Base-by-base conservation (phyloP, 2,329 filamentous ascomycete genomes). In the Xylaria sp. region DNA sequence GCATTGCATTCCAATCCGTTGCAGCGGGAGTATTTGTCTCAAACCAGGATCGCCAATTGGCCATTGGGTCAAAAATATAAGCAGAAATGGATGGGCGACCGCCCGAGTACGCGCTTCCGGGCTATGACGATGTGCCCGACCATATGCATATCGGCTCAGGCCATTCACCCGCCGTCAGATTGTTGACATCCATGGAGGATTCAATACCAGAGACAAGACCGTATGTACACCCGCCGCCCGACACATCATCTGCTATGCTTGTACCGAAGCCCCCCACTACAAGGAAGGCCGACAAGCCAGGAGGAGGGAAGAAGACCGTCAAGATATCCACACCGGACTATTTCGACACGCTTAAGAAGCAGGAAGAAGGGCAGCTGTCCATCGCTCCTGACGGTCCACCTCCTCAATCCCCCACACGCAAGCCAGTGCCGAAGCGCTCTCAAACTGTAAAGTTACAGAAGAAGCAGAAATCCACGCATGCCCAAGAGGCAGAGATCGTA, bases 181-280 rank as follows among this genome's bases (percentile, higher is more conserved):
- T 91, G 73, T 80, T 91, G 80, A 90, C 88, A 60, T 89, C 87
- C 7, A 83, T 88, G 77, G 88, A 90, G 75, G 87, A 89, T 55
- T 80, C 84, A 36, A 69, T 80, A 50, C 74, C 81, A 80, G 80
- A 83, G 70, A 73, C 74, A 64, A 80, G 82, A 76, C 82, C 85
- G 87, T 90, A 90, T 82, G 88, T 90, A 80, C 72, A 72, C 70
- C 75, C 76, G 71, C 68, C 73, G 28, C 61, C 73, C 41, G 57
- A 61, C 63, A 65, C 61, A 52, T 50, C 59, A 28, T 72, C 76
- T 69, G 65, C 73, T 70, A 63, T 57, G 65, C 72, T 70, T 46
- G 62, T 70, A 50, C 76, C 73, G 57, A 72, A 72, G 67, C 75
- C 75, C 72, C 72, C 74, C 48, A 69, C 70, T 59, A 52, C 77